A percentile compares a stretch with the other conserved stretches of the same genome.
These are phyloP conservation scores for Globisporangium lucens DNA, from an alignment of 352 stramenopile species.

Conservation along the genomic window DNA sequence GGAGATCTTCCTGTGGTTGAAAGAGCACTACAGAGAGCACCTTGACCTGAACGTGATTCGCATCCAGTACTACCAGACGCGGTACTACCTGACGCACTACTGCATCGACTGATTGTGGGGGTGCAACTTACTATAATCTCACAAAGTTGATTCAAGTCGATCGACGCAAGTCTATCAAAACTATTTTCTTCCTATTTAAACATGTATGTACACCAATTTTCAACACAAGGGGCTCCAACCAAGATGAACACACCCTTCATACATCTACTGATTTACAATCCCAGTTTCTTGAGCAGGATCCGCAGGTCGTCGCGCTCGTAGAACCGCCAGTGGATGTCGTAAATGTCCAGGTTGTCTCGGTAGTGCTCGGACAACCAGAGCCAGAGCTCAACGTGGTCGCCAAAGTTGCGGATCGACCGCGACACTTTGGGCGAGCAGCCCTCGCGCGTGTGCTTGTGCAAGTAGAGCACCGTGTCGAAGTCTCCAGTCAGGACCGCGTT, in stretches of 20 bases:
- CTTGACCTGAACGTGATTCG: not conserved
- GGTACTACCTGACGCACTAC: not conserved
- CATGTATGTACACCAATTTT: not conserved
- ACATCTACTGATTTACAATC: not conserved
- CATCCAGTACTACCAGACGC: not conserved
- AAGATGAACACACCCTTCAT: not conserved
- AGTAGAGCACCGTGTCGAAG: constrained; percentile 4
- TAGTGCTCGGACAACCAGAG: constrained; percentile 11
- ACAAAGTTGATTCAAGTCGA: not conserved
- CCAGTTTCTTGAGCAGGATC: constrained; percentile 9
- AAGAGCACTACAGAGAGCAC: constrained; percentile 2
- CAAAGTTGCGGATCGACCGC: constrained; percentile 11
- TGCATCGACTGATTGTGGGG: not conserved
- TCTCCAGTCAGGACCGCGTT: constrained; percentile 5
- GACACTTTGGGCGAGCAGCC: constrained; percentile 9
- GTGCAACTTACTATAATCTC: not conserved
- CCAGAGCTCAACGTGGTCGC: constrained; percentile 10
- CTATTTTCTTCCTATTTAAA: not conserved
- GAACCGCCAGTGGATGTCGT: constrained; percentile 13
- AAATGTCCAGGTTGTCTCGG: constrained; percentile 2
- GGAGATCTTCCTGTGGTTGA: not conserved
- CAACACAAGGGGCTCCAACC: too few species aligned
- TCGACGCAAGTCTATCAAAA: too few species aligned
- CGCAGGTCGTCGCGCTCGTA: constrained; percentile 9
- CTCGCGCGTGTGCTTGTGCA: not conserved